These are phyloP conservation scores for Jacaranda mimosifolia DNA, from an alignment of 257 asterid genomes.

Conservation along the genomic window DNA sequence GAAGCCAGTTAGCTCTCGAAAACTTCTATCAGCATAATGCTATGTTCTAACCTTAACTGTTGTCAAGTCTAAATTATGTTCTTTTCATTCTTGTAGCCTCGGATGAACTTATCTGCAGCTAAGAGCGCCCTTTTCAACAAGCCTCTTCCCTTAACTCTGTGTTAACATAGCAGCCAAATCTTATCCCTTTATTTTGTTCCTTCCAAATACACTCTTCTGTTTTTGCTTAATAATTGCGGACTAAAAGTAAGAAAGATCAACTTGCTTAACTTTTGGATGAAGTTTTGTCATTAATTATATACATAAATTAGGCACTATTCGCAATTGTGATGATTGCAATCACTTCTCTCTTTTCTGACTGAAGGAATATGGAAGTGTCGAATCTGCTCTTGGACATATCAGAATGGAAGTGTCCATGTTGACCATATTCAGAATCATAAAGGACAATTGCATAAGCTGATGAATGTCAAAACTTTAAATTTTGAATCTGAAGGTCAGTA, in stretches of 20 bases:
- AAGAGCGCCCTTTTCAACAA: background rate
- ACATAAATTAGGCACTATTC: constrained; percentile 37
- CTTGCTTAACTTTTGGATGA: constrained; percentile 27
- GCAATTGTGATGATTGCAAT: constrained; percentile 49
- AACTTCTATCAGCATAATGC: too few relatives aligned
- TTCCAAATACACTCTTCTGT: background rate
- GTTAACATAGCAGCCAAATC: background rate
- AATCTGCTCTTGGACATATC: constrained; percentile 83
- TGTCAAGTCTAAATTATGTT: constrained; percentile 2
- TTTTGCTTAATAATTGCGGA: constrained; percentile 1
- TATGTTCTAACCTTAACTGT: background rate
- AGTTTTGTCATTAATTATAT: constrained; percentile 13
- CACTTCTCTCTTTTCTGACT: constrained; percentile 54
- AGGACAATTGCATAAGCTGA: constrained; percentile 67
- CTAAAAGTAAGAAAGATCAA: constrained; percentile 11
- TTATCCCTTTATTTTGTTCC: background rate
- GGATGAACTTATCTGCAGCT: background rate
- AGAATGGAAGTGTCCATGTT: constrained; percentile 61
- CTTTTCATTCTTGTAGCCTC: background rate
- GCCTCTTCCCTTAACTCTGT: background rate
- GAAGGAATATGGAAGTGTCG: constrained; percentile 97
- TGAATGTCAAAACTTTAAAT: constrained; percentile 63
- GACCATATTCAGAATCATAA: constrained; percentile 67
- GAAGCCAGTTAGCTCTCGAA: background rate
- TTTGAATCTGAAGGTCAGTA: constrained; percentile 74